Evolutionary conservation across 140 eudicot genomes (phyloP), one percentile per base, ranked within the genome.

Genomic region (Senecio squalidus): DNA sequence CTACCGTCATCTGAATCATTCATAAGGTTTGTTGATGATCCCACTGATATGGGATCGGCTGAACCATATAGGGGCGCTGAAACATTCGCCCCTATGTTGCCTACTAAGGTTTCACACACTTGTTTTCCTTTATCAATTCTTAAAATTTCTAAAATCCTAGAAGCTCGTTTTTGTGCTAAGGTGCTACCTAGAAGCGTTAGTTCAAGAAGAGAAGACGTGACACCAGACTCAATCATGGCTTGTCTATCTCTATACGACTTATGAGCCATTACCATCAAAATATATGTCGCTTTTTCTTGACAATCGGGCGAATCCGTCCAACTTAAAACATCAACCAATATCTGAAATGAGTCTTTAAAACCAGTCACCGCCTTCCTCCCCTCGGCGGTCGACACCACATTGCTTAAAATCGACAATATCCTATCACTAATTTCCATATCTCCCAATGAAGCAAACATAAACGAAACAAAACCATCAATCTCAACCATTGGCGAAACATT

Each of bases 261-360:
- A 57, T 86, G 98, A 47, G 94, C 95, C 95, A 91, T 91, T 62
- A 91, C 88, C 98, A 91, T 91, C 41, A 91, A 54, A 39, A 91
- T 81, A 60, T 91, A 86, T 0, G 95, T 66, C 0, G 83, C 83
- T 23, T 83, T 86, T 68, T 91, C 98, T 72, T 91, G 98, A 66
- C 95, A 91, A 21, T 58, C 74, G n/a, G 94, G 90, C 0, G 94
- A 81, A 76, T 91, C 98, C 0, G 76, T 86, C 95, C 98, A 91
- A 58, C 67, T 77, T 62, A 91, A 73, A 11, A 88, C 75, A 55
- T 91, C 98, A 0, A 86, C 80, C 36, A 86, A 60, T 5, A 75
- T 72, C 3, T 87, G 84, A 39, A 83, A 76, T 8, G 75, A 73
- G 57, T 91, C 87, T 0, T 76, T 75, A 21, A 81, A 68, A 4